Percentiles rank a stretch among this genome's conserved stretches.
Conservation (phyloP, 495 filamentous ascomycete genomes). For the Neurospora terricola region DNA sequence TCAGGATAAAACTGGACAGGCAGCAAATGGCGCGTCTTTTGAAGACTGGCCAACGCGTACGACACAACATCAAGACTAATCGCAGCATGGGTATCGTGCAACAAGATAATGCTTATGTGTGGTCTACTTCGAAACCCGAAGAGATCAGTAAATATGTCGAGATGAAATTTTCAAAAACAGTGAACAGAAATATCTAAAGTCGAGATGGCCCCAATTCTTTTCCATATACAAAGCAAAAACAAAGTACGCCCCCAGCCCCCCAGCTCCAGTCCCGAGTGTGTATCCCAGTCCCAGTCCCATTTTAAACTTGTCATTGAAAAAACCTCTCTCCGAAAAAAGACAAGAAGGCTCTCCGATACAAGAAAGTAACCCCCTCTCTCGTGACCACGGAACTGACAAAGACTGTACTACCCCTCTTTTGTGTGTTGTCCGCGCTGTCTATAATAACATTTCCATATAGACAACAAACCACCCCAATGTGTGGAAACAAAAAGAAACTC, state of each 20-base stretch:
- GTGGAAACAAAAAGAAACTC: background rate
- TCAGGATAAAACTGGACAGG: too few relatives aligned
- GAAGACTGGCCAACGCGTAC: too few relatives aligned
- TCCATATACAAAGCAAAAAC: background rate
- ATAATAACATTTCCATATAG: background rate
- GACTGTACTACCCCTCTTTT: background rate
- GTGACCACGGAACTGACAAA: background rate
- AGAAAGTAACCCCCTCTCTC: too few relatives aligned
- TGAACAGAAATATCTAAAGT: background rate
- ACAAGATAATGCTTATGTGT: background rate
- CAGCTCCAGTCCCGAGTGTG: background rate
- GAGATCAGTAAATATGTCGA: background rate
- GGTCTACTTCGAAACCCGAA: background rate
- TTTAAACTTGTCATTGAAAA: background rate
- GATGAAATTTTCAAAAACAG: background rate
- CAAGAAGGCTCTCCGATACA: too few relatives aligned
- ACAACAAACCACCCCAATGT: background rate
- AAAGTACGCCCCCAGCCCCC: background rate
- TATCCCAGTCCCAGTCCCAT: background rate
- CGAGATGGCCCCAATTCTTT: background rate
- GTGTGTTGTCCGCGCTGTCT: background rate
- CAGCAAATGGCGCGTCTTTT: too few relatives aligned
- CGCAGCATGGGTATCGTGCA: background rate
- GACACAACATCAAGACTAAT: too few relatives aligned
- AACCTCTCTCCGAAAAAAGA: background rate